Evolutionary conservation across 2,329 filamentous ascomycete species (phyloP), one percentile per base, ranked within the genome.

Genomic region (Penicillium olsonii): DNA sequence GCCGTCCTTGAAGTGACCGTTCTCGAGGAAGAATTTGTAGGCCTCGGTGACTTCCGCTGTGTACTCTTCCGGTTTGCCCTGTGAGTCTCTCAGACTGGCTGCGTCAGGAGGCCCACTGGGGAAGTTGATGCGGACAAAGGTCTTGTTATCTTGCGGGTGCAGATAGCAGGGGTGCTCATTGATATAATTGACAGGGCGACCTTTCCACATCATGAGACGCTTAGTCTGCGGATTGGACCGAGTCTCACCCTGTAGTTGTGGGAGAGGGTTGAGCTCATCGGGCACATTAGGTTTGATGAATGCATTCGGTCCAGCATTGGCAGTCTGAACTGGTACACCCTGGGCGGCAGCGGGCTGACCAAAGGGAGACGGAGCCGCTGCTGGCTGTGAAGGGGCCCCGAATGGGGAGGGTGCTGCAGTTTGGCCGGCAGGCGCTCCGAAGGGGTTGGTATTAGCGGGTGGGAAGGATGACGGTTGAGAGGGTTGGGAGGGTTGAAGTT

Each of bases 111-210:
- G 78, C 0, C 88, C 90, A 38, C 85, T 75, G 0, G 87, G 87
- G 65, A 88, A 91, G 79, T 87, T 88, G 41, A 92, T 85, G 56
- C 81, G 84, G 42, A 80, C 76, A 74, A 80, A 83, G 0, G 71
- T 78, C 27, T 83, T 80, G 58, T 84, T 67, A 48, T 74, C 80
- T 31, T 80, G 53, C 56, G 77, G 57, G 76, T 74, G 44, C 74
- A 82, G 62, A 53, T 75, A 78, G 56, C 73, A 75, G 0, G 84
- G 80, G 6, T 70, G 65, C 17, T 69, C 65, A 24, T 75, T 69
- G 56, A 81, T 77, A 66, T 89, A 89, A 1, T 73, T 68, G 0
- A 90, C 84, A 0, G 76, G 76, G 54, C 81, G 81, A 15, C 82
- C 82, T 58, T 87, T 87, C 76, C 86, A 91, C 50, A 73, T 72